Percentiles rank a stretch among this genome's conserved stretches.
These are phyloP conservation scores for Pythium volutum DNA, from an alignment of 352 stramenopile genomes.

Conservation along the genomic window DNA sequence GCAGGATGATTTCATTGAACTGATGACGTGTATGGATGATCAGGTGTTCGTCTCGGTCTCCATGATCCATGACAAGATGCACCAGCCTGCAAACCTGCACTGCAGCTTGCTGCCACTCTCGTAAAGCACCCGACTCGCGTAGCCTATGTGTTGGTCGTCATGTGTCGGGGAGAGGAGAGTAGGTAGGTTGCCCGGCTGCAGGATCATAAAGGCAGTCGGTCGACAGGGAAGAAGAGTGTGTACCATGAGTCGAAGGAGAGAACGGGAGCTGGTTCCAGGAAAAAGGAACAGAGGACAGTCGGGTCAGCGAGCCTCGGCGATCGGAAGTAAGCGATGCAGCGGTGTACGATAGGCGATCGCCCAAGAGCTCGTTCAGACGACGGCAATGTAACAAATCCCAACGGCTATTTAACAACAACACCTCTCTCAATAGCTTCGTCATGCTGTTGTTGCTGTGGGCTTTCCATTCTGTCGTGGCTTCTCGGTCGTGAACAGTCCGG, in stretches of 20 bases:
- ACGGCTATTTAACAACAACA: conserved; percentile 20
- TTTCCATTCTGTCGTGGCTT: neutral
- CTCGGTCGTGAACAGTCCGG: conserved; percentile 33
- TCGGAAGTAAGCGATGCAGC: conserved; percentile 7
- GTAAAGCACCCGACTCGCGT: conserved; percentile 29
- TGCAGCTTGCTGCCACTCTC: conserved; percentile 75
- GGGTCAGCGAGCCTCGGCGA: neutral
- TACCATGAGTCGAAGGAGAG: conserved; percentile 15
- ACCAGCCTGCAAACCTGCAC: conserved; percentile 74
- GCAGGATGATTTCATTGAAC: neutral
- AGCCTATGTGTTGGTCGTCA: conserved; percentile 20
- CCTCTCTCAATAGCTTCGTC: neutral
- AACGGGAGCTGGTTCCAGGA: neutral
- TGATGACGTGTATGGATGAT: conserved; percentile 7
- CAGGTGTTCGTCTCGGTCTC: conserved; percentile 82
- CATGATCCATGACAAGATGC: conserved; percentile 78
- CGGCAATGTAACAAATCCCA: conserved; percentile 13
- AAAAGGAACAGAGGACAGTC: neutral
- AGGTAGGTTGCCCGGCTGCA: conserved; percentile 7
- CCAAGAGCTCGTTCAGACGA: conserved; percentile 11
- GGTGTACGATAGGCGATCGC: conserved; percentile 17
- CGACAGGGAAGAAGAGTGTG: conserved; percentile 5
- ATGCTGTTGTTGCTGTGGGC: neutral
- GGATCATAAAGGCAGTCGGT: conserved; percentile 13
- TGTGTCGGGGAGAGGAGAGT: conserved; percentile 8